These are phyloP conservation scores for Yamadazyma sp. DNA, from an alignment of 805 yeast species.

Conservation along the genomic window DNA sequence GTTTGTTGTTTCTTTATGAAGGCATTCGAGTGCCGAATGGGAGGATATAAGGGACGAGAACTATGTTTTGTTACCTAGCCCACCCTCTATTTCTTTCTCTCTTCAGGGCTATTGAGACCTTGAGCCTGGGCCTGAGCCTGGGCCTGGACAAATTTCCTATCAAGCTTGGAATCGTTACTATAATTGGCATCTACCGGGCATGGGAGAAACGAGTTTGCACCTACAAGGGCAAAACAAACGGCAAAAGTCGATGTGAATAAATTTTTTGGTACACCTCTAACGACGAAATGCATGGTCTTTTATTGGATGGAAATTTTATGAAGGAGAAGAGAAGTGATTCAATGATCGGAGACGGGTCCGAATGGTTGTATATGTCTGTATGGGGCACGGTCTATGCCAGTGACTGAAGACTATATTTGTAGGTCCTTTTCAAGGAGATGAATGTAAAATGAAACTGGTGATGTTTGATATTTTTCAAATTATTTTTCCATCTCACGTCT, in stretches of 20 bases:
- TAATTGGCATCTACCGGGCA: constrained; percentile 45
- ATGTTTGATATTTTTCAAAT: constrained; percentile 7
- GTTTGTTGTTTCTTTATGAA: no score
- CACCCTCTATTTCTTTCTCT: not conserved
- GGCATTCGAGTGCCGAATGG: no score
- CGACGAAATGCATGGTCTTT: constrained; percentile 12
- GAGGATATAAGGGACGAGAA: no score
- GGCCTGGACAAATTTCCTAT: constrained; percentile 22
- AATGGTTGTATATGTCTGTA: not conserved
- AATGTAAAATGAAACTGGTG: constrained; percentile 5
- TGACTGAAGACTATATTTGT: no score
- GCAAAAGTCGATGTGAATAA: constrained; percentile 71
- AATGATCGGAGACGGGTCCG: not conserved
- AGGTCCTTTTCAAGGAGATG: not conserved
- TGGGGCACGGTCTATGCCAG: no score
- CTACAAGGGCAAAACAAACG: constrained; percentile 57
- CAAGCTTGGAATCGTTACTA: constrained; percentile 41
- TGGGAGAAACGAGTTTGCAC: constrained; percentile 54
- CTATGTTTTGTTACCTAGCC: no score
- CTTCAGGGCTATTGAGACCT: constrained; percentile 11
- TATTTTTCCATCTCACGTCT: constrained; percentile 3
- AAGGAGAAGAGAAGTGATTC: not conserved
- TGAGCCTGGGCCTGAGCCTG: no score
- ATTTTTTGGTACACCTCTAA: constrained; percentile 18
- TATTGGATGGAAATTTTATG: constrained; percentile 6